Percentiles rank a stretch among this genome's conserved stretches.
Conservation (phyloP, 176 grass and related monocot species). For the Lolium multiflorum region DNA sequence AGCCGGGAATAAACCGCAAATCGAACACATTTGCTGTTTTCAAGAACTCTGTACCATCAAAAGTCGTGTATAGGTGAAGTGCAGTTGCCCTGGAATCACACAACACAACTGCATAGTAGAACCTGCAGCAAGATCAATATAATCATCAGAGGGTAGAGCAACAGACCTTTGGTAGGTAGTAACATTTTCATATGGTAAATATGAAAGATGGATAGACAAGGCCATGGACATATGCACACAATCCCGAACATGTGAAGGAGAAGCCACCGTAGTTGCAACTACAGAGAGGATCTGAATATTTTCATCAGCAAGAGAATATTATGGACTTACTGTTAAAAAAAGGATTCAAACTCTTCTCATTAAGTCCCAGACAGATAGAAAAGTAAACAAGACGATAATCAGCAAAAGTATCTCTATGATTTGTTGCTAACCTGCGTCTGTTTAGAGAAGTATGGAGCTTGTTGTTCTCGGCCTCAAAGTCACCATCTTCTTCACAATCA, state of each 20-base stretch:
- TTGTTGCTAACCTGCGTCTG: conserved; percentile 64
- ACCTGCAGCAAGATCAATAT: too few relatives aligned
- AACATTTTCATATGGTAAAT: not conserved
- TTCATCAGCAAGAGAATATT: conserved; percentile 7
- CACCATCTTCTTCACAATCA: conserved; percentile 18
- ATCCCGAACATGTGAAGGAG: not conserved
- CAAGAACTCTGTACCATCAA: too few relatives aligned
- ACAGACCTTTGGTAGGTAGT: not conserved
- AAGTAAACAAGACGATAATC: conserved; percentile 1
- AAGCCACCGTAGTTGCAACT: conserved; percentile 6
- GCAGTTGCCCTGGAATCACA: too few relatives aligned
- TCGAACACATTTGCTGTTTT: too few relatives aligned
- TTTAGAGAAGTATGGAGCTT: conserved; percentile 80
- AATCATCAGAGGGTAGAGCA: too few relatives aligned
- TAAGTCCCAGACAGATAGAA: not conserved
- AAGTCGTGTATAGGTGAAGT: too few relatives aligned
- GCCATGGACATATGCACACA: not conserved
- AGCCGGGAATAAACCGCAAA: too few relatives aligned
- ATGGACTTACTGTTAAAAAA: conserved; percentile 1
- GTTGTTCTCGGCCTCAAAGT: conserved; percentile 59
- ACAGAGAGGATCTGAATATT: conserved; percentile 18
- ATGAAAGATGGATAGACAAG: not conserved
- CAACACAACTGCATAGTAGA: too few relatives aligned
- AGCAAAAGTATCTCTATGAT: conserved; percentile 8
- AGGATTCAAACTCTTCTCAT: not conserved